A percentile compares a stretch with the other conserved stretches of the same genome.
Evolutionary conservation across 495 filamentous ascomycete species (phyloP).

Genomic region (Rusavskia elegans): DNA sequence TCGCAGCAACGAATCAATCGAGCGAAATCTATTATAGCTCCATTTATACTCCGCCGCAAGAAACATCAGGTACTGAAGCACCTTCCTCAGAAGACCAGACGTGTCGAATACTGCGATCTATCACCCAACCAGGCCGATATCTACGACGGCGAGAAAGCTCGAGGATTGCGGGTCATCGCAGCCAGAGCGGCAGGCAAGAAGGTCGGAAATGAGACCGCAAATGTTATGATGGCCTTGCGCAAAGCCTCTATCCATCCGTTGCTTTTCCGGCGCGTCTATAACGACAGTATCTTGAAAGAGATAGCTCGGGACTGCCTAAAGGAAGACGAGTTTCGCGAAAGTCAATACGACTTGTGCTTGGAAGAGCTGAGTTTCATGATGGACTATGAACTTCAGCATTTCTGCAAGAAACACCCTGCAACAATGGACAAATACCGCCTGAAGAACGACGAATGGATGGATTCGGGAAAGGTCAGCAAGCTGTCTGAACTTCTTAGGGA

Average conservation of each 20-base stretch:
- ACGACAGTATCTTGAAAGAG: conserved; percentile 51
- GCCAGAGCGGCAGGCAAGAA: conserved; percentile 42
- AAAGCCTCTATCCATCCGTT: conserved; percentile 89
- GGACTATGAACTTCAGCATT: conserved; percentile 70
- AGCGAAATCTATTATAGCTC: conserved; percentile 83
- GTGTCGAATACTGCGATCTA: conserved; percentile 66
- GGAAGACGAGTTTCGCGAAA: conserved; percentile 41
- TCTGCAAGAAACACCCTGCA: conserved; percentile 53
- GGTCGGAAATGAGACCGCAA: conserved; percentile 39
- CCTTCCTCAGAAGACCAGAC: conserved; percentile 64
- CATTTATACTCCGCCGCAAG: conserved; percentile 83
- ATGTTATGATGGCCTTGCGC: conserved; percentile 80
- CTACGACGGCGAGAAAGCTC: conserved; percentile 45
- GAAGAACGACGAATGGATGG: conserved; percentile 68
- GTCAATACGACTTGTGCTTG: conserved; percentile 46
- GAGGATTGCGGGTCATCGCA: conserved; percentile 36
- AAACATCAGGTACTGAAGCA: conserved; percentile 89
- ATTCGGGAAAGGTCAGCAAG: conserved; percentile 76
- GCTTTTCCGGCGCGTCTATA: conserved; percentile 67
- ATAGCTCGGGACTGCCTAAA: conserved; percentile 63
- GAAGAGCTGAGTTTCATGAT: conserved; percentile 58
- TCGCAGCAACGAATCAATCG: conserved; percentile 71
- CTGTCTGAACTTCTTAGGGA: conserved; percentile 53
- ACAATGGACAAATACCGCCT: conserved; percentile 57
- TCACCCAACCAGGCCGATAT: conserved; percentile 50